A percentile compares a stretch with the other conserved stretches of the same genome.
These are phyloP conservation scores for Tympanopsis confertula DNA, from an alignment of 2,329 filamentous ascomycete genomes.

Conservation along the genomic window DNA sequence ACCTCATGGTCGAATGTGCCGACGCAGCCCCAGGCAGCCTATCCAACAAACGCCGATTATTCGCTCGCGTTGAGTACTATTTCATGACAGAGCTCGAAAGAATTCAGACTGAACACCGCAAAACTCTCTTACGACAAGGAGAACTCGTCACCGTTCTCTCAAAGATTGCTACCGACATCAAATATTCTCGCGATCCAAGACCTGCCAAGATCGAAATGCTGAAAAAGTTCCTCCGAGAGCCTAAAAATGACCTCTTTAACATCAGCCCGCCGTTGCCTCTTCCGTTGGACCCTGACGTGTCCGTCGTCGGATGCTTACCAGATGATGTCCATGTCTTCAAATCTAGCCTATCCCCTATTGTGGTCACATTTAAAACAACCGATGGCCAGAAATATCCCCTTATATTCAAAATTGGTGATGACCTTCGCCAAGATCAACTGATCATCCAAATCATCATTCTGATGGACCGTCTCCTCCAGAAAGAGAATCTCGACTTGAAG, in stretches of 20 bases:
- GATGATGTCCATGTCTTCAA: conserved; percentile 91
- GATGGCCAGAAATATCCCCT: conserved; percentile 73
- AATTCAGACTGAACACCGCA: conserved; percentile 62
- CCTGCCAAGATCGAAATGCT: conserved; percentile 72
- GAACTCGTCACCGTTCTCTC: conserved; percentile 80
- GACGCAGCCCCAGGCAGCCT: conserved; percentile 67
- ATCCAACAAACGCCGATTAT: conserved; percentile 68
- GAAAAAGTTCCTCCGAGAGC: conserved; percentile 74
- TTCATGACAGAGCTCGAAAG: conserved; percentile 84
- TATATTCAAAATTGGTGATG: conserved; percentile 94
- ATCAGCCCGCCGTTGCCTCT: conserved; percentile 82
- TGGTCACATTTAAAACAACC: conserved; percentile 77
- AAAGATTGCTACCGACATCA: conserved; percentile 80
- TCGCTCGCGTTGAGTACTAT: conserved; percentile 86
- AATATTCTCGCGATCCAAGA: conserved; percentile 66
- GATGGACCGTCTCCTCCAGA: conserved; percentile 90
- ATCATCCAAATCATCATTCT: conserved; percentile 95
- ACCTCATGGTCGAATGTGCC: conserved; percentile 94
- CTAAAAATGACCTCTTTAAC: conserved; percentile 73
- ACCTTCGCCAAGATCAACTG: conserved; percentile 89
- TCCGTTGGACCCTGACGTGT: conserved; percentile 74
- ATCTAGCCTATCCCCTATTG: conserved; percentile 82
- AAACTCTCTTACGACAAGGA: conserved; percentile 71
- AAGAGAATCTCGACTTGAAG: conserved; percentile 92
- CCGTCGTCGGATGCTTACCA: conserved; percentile 67